Evolutionary conservation across 257 asterid genomes (phyloP).

Genomic region (Cruciata laevipes): DNA sequence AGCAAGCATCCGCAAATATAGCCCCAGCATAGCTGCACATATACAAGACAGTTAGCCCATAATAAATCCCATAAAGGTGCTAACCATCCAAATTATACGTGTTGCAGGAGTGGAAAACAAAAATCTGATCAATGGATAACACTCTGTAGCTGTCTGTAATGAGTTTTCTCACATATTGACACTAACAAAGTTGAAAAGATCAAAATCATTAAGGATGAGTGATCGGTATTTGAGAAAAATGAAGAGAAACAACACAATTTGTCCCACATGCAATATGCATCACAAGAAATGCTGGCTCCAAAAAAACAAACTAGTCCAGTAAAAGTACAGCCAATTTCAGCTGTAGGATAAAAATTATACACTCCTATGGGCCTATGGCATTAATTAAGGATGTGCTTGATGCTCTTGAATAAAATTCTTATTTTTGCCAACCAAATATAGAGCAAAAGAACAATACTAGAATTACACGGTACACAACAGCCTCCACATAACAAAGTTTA

Average conservation of each 20-base stretch:
- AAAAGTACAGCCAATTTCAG: not conserved
- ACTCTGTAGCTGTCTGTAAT: not conserved
- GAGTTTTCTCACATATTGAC: not conserved
- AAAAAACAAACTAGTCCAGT: not conserved
- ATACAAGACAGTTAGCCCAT: not conserved
- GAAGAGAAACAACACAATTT: too few relatives aligned
- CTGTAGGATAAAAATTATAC: not conserved
- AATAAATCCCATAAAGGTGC: not conserved
- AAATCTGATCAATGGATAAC: too few relatives aligned
- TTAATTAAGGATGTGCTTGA: not conserved
- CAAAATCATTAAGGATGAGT: not conserved
- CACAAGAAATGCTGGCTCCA: not conserved
- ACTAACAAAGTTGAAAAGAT: not conserved
- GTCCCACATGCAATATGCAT: too few relatives aligned
- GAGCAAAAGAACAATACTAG: not conserved
- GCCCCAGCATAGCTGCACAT: constrained; percentile 83
- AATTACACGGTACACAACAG: not conserved
- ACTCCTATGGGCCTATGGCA: not conserved
- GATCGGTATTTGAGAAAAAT: not conserved
- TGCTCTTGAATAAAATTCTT: not conserved
- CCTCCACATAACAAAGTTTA: not conserved
- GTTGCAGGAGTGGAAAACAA: not conserved
- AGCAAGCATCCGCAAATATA: constrained; percentile 84
- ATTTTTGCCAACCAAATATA: not conserved
- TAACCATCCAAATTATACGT: not conserved